Evolutionary conservation across 257 asterid species (phyloP), one percentile per base, ranked within the genome.

Genomic region (Nicotiana attenuata): DNA sequence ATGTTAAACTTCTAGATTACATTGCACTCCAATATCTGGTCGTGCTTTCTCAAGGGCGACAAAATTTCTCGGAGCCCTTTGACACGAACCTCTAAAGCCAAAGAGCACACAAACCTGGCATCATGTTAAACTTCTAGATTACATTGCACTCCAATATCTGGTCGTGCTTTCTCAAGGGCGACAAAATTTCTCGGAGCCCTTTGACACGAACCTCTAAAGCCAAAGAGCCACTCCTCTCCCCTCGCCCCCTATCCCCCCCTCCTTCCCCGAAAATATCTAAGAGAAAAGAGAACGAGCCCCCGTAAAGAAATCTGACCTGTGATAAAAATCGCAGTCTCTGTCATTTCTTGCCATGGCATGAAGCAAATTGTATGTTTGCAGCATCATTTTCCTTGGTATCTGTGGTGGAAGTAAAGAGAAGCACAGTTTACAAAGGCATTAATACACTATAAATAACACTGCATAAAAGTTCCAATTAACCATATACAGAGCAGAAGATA

Each of bases 351-450:
- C 86, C 93, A 94, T 93, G 84, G 97, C 91, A 82, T 96, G 90
- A 89, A 94, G 89, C 73, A 96, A 95, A 89, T 96, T 96, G 89
- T 93, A 96, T 28, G 95, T 89, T 85, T 92, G 99, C 88, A 96
- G 90, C 91, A 94, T 86, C 98, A 96, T 96, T 88, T 96, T 96
- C 87, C 99, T 89, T 29, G 98, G 99, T 79, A 94, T 90, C 99
- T 96, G 91, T 53, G 64, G 80, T 59, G 57, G 82, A 81, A 80
- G 85, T 50, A 80, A 73, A 76, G 50, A 80, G 52, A 63, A 26
- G 38, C 66, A 26, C 56, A 50, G 78, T n/a, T 50, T 65, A 38
- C n/a, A 8, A 80, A 63, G 71, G 50, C 29, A 76, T 60, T 63
- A 64, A 45, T 52, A 22, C 22, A 76, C 82, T 82, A 71, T 66